Base-by-base conservation (phyloP, 1,284 basidiomycete species). In the Afroboletus lepidellus region DNA sequence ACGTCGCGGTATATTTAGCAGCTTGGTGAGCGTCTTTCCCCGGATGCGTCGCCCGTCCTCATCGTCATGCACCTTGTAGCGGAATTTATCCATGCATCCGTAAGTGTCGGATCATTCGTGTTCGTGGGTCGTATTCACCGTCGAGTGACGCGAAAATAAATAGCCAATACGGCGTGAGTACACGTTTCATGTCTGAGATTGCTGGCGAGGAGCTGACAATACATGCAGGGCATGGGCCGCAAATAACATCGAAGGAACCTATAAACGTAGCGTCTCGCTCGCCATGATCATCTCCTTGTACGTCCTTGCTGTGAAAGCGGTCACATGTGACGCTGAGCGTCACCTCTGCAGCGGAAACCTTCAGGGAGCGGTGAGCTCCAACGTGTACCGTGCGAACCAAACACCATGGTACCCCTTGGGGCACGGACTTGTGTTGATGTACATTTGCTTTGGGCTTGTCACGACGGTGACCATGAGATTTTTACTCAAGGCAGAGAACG, bases 31-130 rank as follows among this genome's bases (percentile, higher is more conserved):
- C 51, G 23, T 13, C 33, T 32, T 56, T 37, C 20, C 45, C 24
- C 5, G 9, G 5, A 25, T 16, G 27, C 24, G 27, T 41, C 32
- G 6, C 34, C 16, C 29, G 25, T 12, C n/a, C 37, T 65, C 23
- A 60, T 55, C 32, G 23, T 47, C 34, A 38, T 23, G 41, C 34
- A 36, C 24, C 16, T 41, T 44, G 33, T 48, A 84, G 83, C 60
- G 86, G 85, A 25, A 87, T 89, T 54, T 90, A 86, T 64, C 84
- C 86, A 6, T 75, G 80, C 43, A 84, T 89, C 57, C 75, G 81
- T 84, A 51, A 74, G 81, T 75, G 15, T 34, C n/a, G 37, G 34
- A 20, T 36, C 18, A 30, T 3, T 13, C 41, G 9, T 48, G 25
- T 36, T 29, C 29, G 8, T 7, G 41, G 36, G 36, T 0, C 23